Conservation (phyloP, 345 rosid species). For the Eucalyptus curtisii region DNA sequence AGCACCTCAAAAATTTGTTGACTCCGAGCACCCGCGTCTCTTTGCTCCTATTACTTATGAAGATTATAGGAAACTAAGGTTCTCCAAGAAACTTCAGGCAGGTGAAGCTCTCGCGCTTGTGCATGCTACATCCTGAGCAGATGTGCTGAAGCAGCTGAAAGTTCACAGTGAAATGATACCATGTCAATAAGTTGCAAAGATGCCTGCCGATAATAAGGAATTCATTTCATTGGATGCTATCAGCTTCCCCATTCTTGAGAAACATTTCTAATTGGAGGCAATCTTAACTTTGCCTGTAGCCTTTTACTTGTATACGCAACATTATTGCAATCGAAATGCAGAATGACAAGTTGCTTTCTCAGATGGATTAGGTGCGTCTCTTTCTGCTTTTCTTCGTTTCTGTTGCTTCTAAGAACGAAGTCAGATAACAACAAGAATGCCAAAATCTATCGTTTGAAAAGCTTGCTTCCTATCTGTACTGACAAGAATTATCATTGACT, state of each 20-base stretch:
- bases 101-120: slow-evolving; percentile 42
- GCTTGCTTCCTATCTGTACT: not conserved
- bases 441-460: not conserved
- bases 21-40: slow-evolving; percentile 33
- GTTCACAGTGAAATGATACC: not conserved
- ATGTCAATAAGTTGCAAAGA: not conserved
- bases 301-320: not conserved
- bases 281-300: not conserved
- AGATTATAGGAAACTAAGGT: slow-evolving; percentile 34
- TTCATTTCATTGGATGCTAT: not conserved
- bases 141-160: not conserved
- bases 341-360: not conserved
- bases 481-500: not conserved
- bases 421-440: not conserved
- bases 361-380: not conserved
- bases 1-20: slow-evolving; percentile 28
- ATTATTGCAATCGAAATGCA: not conserved
- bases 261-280: not conserved
- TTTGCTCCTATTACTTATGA: slow-evolving; percentile 27
- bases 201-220: not conserved
- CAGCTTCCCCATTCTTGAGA: not conserved
- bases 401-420: not conserved
- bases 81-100: slow-evolving; percentile 21
- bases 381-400: not conserved
- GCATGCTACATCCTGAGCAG: not conserved